phyloP scores from a whole-genome alignment of 2,329 filamentous ascomycete genomes.

The Fusarium sp. region DNA sequence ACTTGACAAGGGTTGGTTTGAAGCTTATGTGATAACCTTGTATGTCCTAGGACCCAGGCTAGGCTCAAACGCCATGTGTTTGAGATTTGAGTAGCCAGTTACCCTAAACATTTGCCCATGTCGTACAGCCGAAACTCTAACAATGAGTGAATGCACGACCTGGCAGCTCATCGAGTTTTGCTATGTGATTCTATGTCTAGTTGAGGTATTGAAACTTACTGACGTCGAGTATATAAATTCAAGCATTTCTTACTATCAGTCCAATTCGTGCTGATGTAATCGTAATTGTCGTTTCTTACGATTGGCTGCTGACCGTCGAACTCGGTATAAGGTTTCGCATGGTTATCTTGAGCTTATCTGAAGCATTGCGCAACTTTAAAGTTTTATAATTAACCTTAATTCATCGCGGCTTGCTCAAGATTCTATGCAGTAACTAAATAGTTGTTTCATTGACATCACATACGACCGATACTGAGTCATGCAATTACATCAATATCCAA shows the following conservation, averaged over 20 bases:
- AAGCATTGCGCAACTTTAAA: neutral
- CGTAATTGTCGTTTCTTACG: too few relatives aligned
- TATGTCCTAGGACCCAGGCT: neutral
- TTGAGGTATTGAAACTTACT: neutral
- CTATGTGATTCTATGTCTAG: neutral
- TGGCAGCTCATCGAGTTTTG: neutral
- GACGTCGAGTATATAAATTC: too few relatives aligned
- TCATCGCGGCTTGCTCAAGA: neutral
- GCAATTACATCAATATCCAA: too few relatives aligned
- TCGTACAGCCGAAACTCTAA: neutral
- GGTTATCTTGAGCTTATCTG: neutral
- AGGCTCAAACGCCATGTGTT: conserved; percentile 20
- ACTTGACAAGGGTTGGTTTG: conserved; percentile 15
- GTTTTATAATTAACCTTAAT: neutral
- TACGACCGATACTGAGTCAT: too few relatives aligned
- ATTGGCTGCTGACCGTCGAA: too few relatives aligned
- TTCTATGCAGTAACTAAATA: too few relatives aligned
- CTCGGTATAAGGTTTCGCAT: neutral
- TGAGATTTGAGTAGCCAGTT: conserved; percentile 4
- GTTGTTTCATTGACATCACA: too few relatives aligned
- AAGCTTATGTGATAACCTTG: neutral
- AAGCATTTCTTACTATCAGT: too few relatives aligned
- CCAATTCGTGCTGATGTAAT: too few relatives aligned
- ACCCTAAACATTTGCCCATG: conserved; percentile 11
- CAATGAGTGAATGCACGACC: neutral